Evolutionary conservation across 768 basidiomycete genomes (phyloP).

Genomic region (Pluteus cervinus): DNA sequence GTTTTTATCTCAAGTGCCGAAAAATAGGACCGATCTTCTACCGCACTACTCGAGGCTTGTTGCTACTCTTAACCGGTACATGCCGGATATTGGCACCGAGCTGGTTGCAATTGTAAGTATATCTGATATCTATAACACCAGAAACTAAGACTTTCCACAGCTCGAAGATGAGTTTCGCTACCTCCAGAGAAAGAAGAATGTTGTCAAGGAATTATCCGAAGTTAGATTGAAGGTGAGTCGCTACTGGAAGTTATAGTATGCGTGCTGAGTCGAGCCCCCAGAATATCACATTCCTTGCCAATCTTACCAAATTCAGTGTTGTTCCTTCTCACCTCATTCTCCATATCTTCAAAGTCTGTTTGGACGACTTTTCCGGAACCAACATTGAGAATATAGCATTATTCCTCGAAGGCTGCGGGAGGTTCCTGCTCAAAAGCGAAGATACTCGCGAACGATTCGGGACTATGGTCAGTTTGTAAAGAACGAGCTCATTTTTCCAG

Average conservation of each 20-base stretch:
- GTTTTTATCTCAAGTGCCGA: slow-evolving; percentile 81
- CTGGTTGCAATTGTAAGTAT: slow-evolving; percentile 69
- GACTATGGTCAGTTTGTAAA: slow-evolving; percentile 67
- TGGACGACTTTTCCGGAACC: slow-evolving; percentile 89
- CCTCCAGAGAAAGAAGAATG: slow-evolving; percentile 88
- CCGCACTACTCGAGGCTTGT: slow-evolving; percentile 91
- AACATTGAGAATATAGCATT: slow-evolving; percentile 94
- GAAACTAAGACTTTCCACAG: slow-evolving; percentile 31
- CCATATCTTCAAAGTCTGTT: slow-evolving; percentile 94
- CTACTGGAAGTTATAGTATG: background rate
- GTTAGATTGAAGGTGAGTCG: slow-evolving; percentile 69
- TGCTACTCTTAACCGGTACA: slow-evolving; percentile 83
- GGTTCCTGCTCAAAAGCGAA: slow-evolving; percentile 84
- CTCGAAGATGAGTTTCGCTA: slow-evolving; percentile 97
- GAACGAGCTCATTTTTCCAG: background rate
- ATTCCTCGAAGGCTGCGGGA: slow-evolving; percentile 88
- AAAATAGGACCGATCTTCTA: slow-evolving; percentile 82
- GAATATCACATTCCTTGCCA: slow-evolving; percentile 87
- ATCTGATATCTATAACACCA: background rate
- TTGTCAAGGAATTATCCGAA: slow-evolving; percentile 85
- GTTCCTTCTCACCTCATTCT: slow-evolving; percentile 89
- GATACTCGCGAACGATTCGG: slow-evolving; percentile 83
- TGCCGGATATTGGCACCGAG: slow-evolving; percentile 89
- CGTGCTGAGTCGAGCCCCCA: slow-evolving; percentile 22
- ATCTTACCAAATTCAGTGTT: slow-evolving; percentile 92